Evolutionary conservation across 2,329 filamentous ascomycete genomes (phyloP).

Genomic region (Venturia asperata): DNA sequence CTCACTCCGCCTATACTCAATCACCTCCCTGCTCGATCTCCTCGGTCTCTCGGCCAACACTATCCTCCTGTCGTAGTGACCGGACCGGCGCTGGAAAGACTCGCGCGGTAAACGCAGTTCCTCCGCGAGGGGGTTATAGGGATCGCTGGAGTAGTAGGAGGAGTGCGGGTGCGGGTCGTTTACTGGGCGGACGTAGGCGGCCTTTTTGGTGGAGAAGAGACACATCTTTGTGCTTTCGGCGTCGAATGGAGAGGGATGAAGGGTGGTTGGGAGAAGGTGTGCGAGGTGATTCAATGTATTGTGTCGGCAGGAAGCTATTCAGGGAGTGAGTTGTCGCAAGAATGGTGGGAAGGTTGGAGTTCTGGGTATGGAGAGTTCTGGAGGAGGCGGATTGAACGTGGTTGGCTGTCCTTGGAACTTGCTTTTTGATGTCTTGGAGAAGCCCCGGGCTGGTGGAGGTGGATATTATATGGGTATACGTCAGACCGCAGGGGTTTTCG

Average conservation of each 20-base stretch:
- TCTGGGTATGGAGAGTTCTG: not conserved
- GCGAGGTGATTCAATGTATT: not conserved
- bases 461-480: not conserved
- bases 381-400: not conserved
- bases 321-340: not conserved
- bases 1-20: constrained; percentile 1
- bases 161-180: constrained; percentile 2
- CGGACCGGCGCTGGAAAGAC: not conserved
- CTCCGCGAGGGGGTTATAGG: not conserved
- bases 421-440: not conserved
- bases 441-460: not conserved
- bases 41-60: not conserved
- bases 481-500: not conserved
- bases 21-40: not conserved
- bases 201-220: not conserved
- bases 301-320: not conserved
- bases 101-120: not conserved
- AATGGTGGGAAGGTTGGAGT: not conserved
- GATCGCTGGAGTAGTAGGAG: constrained; percentile 7
- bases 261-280: not conserved
- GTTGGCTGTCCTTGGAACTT: not conserved
- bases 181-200: not conserved
- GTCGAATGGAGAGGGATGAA: not conserved
- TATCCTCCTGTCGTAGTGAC: not conserved
- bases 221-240: not conserved